These are phyloP conservation scores for Piromyces finnis DNA, from an alignment of 192 early-diverging fungal species.

Conservation along the genomic window DNA sequence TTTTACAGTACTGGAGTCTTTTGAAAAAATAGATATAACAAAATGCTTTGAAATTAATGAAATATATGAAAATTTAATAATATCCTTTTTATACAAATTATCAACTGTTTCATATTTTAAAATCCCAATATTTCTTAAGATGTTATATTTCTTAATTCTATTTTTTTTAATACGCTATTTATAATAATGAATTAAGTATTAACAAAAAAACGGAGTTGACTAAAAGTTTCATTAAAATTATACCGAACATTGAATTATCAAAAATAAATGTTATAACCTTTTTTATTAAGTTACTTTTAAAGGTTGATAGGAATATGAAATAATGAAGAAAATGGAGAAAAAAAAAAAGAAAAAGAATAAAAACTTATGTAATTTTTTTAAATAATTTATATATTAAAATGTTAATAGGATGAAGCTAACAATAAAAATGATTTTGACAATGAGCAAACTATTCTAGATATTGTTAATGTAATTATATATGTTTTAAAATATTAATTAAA, in stretches of 20 bases:
- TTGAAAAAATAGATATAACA: background rate
- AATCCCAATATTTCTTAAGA: no score
- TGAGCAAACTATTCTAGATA: background rate
- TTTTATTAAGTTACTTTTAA: background rate
- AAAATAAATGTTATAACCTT: background rate
- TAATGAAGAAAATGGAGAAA: no score
- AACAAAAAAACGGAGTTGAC: background rate
- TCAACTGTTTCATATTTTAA: no score
- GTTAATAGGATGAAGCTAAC: background rate
- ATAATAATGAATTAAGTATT: background rate
- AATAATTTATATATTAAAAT: no score
- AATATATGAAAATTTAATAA: background rate
- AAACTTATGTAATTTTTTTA: no score
- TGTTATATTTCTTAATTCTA: background rate
- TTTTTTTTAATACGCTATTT: background rate
- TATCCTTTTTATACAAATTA: background rate
- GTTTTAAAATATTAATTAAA: no score
- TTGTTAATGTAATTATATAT: background rate
- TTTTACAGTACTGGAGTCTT: background rate
- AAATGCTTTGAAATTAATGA: background rate
- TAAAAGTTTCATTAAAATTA: background rate
- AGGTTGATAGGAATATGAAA: no score
- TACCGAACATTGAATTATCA: background rate
- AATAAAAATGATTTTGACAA: background rate
- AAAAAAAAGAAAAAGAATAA: no score